Evolutionary conservation across 768 basidiomycete genomes (phyloP).

Genomic region (Leccinum subtestaceum): DNA sequence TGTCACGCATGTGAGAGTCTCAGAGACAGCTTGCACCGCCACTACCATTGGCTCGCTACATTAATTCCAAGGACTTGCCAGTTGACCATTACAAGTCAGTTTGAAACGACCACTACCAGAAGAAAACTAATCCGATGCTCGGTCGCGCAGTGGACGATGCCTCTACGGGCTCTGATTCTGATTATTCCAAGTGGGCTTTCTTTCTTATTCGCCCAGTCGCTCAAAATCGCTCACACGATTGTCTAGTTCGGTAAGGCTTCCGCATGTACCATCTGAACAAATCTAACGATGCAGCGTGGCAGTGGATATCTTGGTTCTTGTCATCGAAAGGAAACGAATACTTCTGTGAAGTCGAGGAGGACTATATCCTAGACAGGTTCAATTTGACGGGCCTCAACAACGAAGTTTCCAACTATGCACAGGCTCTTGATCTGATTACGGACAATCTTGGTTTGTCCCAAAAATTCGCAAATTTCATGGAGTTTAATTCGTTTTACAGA

Average conservation of each 20-base stretch:
- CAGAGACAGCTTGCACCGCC: conserved; percentile 16
- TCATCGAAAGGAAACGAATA: conserved; percentile 99
- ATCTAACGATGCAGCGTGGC: conserved; percentile 15
- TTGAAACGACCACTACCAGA: conserved; percentile 11
- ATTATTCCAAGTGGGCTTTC: conserved; percentile 83
- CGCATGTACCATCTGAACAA: conserved; percentile 7
- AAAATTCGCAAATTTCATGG: background rate
- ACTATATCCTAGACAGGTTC: conserved; percentile 97
- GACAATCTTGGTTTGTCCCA: conserved; percentile 81
- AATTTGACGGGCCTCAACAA: conserved; percentile 96
- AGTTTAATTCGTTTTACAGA: conserved; percentile 43
- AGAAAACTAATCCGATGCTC: conserved; percentile 33
- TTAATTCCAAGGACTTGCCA: conserved; percentile 4
- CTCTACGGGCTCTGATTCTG: conserved; percentile 92
- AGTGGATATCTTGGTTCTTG: conserved; percentile 99
- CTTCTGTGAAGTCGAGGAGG: conserved; percentile 98
- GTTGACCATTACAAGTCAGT: conserved; percentile 24
- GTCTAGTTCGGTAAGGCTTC: conserved; percentile 29
- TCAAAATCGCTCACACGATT: conserved; percentile 15
- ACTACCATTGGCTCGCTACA: conserved; percentile 6
- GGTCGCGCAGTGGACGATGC: conserved; percentile 69
- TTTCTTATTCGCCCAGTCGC: background rate
- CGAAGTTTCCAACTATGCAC: conserved; percentile 91
- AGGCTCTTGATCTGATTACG: conserved; percentile 93
- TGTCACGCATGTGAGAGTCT: conserved; percentile 1